Percentiles rank a stretch among this genome's conserved stretches.
These are phyloP conservation scores for Trichopus zeylanicus DNA, from an alignment of 116 monocot genomes.

Conservation along the genomic window DNA sequence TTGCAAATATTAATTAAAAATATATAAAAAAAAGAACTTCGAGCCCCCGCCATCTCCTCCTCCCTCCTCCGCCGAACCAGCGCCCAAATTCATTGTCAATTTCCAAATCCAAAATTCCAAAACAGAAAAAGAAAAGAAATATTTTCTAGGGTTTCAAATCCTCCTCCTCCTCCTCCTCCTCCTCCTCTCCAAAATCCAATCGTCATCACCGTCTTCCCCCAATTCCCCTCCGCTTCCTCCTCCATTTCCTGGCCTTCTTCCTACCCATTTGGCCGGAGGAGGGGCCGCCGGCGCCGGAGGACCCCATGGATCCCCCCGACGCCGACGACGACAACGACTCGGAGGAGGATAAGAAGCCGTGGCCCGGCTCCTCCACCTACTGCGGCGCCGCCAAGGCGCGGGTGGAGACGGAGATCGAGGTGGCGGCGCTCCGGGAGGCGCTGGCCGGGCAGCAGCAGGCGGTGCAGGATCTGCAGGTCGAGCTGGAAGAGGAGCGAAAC, in stretches of 20 bases:
- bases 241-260: too few species aligned
- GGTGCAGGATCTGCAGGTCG: conserved; percentile 43
- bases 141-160: background rate
- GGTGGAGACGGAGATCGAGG: conserved; percentile 57
- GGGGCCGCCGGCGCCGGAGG: background rate
- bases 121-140: background rate
- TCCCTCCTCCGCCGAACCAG: too few species aligned
- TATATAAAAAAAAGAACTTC: too few species aligned
- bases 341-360: background rate
- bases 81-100: too few species aligned
- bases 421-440: conserved; percentile 58
- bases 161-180: background rate
- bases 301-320: background rate
- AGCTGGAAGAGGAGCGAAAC: conserved; percentile 79
- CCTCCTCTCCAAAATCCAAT: background rate
- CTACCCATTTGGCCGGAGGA: background rate
- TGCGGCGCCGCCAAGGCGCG: conserved; percentile 14
- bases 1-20: too few species aligned
- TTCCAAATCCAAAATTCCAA: too few species aligned
- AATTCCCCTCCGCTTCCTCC: too few species aligned
- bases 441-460: conserved; percentile 44
- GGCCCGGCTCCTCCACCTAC: background rate
- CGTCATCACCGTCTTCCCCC: background rate
- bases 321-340: background rate
- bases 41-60: too few species aligned